phyloP scores from a whole-genome alignment of 2,329 filamentous ascomycete genomes.

The Penicillium freii region DNA sequence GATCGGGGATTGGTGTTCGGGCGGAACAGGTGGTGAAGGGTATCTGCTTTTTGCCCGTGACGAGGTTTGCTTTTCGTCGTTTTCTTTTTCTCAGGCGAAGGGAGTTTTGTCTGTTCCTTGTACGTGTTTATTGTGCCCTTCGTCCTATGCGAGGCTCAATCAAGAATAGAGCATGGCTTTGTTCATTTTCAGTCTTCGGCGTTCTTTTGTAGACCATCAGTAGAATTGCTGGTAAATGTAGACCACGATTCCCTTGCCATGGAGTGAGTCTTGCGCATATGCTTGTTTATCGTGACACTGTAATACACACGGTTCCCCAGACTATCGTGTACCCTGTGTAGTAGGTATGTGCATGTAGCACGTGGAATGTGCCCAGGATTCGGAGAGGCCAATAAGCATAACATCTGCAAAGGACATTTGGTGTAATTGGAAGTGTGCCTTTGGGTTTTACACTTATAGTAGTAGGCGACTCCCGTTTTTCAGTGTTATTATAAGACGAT shows the following conservation, averaged over 20 bases:
- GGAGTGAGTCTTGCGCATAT: not conserved
- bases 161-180: slow-evolving; percentile 24
- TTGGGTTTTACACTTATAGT: not conserved
- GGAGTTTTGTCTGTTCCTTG: slow-evolving; percentile 33
- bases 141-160: slow-evolving; percentile 18
- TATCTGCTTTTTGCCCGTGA: slow-evolving; percentile 19
- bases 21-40: slow-evolving; percentile 29
- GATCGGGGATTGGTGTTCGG: slow-evolving; percentile 28
- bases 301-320: not conserved
- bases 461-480: not conserved
- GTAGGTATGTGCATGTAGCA: not conserved
- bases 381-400: not conserved
- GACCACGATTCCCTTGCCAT: not conserved
- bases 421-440: not conserved
- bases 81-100: slow-evolving; percentile 24
- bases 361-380: not conserved
- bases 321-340: not conserved
- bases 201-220: not conserved
- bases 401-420: not conserved
- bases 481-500: not conserved
- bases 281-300: not conserved
- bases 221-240: not conserved
- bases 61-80: slow-evolving; percentile 27
- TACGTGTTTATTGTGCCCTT: slow-evolving; percentile 26
- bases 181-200: slow-evolving; percentile 10